These are phyloP conservation scores for Triticum aestivum DNA, from an alignment of 176 grass and related monocot genomes.

Conservation along the genomic window IWGSC_CS_RefSeq_v2.1 NC_057795.1:502662845-502663344, in stretches of 20 bases:
- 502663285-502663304: not conserved
- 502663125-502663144: not conserved
- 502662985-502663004: not conserved
- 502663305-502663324: conserved; percentile 10
- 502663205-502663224: not conserved
- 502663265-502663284: not conserved
- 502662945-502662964: not conserved
- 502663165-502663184: not conserved
- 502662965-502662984: not conserved
- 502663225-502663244: not conserved
- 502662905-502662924: not conserved
- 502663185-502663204: conserved; percentile 14
- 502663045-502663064: not conserved
- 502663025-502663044: not conserved
- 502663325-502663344: conserved; percentile 44
- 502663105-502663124: conserved; percentile 20
- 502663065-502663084: not conserved
- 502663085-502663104: not conserved
- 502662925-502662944: conserved; percentile 12
- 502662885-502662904: not conserved
- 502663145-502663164: not conserved
- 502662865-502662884: not conserved
- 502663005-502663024: not conserved
- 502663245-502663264: not conserved
- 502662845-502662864: not conserved